These are phyloP conservation scores for Coniochaeta hoffmannii DNA, from an alignment of 2,329 filamentous ascomycete species.

Conservation along the genomic window DNA sequence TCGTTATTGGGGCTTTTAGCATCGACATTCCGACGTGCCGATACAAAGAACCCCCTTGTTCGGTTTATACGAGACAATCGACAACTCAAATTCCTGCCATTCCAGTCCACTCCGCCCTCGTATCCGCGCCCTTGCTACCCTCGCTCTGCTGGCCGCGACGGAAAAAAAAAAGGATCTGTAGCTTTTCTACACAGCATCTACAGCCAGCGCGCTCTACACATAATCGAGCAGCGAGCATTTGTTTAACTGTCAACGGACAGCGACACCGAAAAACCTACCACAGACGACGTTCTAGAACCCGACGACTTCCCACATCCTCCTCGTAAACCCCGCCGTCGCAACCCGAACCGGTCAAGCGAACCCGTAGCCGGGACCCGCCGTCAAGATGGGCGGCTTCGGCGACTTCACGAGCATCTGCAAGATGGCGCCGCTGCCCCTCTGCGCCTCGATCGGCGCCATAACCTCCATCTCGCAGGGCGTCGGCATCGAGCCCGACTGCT, in stretches of 20 bases:
- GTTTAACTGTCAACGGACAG: background rate
- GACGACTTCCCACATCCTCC: background rate
- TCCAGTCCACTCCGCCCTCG: background rate
- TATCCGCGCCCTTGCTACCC: background rate
- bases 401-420: conserved; percentile 84
- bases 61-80: background rate
- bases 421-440: conserved; percentile 79
- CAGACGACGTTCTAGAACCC: background rate
- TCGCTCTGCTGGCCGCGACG: background rate
- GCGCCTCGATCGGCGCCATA: conserved; percentile 73
- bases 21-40: background rate
- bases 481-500: conserved; percentile 85
- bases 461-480: conserved; percentile 58
- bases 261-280: background rate
- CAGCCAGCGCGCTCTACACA: background rate
- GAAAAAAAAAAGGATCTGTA: background rate
- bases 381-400: conserved; percentile 72
- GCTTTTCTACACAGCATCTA: background rate
- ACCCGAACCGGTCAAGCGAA: background rate
- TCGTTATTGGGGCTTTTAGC: background rate
- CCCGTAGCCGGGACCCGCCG: background rate
- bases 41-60: background rate
- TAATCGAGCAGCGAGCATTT: background rate
- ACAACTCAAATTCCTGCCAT: background rate
- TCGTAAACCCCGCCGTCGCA: background rate